A percentile compares a stretch with the other conserved stretches of the same genome.
Conservation (phyloP, 441 rosid genomes). For the Jatropha podagrica region DNA sequence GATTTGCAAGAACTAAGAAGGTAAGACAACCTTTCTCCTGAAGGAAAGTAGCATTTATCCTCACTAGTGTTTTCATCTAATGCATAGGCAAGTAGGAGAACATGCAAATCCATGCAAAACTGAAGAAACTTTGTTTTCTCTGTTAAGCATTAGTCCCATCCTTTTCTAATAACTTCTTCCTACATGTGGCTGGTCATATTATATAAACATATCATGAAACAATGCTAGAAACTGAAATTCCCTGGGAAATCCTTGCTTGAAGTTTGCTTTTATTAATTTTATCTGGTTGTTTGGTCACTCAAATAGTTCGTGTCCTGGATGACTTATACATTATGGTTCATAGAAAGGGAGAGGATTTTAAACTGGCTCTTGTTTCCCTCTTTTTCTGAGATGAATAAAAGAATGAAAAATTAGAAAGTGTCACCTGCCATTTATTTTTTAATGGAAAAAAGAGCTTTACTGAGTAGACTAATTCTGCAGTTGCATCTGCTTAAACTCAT, state of each 20-base stretch:
- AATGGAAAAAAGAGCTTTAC: not conserved
- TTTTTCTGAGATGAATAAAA: not conserved
- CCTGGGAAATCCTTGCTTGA: not conserved
- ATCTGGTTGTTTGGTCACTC: not conserved
- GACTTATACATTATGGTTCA: not conserved
- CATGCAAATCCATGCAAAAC: too few species aligned
- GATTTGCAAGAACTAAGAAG: not conserved
- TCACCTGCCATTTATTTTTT: not conserved
- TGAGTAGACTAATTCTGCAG: not conserved
- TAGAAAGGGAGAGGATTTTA: not conserved
- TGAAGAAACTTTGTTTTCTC: not conserved
- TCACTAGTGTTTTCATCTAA: not conserved
- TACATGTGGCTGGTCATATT: not conserved
- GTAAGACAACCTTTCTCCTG: not conserved
- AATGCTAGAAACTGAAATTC: not conserved
- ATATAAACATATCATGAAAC: not conserved
- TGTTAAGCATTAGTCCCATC: not conserved
- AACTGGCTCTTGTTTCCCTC: too few species aligned
- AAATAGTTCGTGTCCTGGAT: not conserved
- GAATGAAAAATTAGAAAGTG: not conserved
- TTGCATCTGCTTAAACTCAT: constrained; percentile 11
- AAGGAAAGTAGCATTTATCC: not conserved
- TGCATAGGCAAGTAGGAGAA: not conserved
- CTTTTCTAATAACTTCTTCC: not conserved
- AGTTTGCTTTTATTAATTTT: not conserved